Conservation (phyloP, 176 grass and related monocot species). For the Triticum aestivum region DNA sequence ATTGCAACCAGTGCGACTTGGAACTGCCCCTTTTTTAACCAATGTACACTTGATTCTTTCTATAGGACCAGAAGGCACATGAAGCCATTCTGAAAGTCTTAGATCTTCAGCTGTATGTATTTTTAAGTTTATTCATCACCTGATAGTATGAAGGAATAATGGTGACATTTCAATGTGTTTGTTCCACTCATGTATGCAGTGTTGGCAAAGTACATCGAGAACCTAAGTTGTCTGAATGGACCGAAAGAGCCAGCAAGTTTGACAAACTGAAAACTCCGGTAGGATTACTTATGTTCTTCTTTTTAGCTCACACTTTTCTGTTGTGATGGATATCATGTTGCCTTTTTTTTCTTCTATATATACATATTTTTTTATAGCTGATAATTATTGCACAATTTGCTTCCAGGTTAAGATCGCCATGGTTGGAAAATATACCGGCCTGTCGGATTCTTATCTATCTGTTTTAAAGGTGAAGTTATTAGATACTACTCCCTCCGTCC, state of each 20-base stretch:
- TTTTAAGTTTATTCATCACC: neutral
- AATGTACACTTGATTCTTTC: slow-evolving; percentile 24
- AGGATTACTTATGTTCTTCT: slow-evolving; percentile 8
- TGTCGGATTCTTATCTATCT: slow-evolving; percentile 89
- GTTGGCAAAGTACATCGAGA: slow-evolving; percentile 39
- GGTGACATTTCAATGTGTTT: slow-evolving; percentile 15
- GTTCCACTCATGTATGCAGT: slow-evolving; percentile 21
- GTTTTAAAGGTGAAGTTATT: slow-evolving; percentile 71
- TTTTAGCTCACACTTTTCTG: neutral
- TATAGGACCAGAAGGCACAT: slow-evolving; percentile 96
- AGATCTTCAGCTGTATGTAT: slow-evolving; percentile 74
- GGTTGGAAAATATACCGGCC: slow-evolving; percentile 85
- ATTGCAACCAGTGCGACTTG: neutral
- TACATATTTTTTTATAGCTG: neutral
- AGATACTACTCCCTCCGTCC: too few relatives aligned
- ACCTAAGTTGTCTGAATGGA: slow-evolving; percentile 71
- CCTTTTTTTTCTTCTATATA: neutral
- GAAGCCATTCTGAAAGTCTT: slow-evolving; percentile 88
- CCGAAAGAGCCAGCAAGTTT: slow-evolving; percentile 61
- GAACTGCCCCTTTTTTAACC: slow-evolving; percentile 11
- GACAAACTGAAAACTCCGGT: slow-evolving; percentile 72
- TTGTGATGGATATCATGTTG: neutral
- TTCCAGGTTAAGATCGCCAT: slow-evolving; percentile 84
- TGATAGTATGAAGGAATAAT: slow-evolving; percentile 17
- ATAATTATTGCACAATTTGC: slow-evolving; percentile 16